These are phyloP conservation scores for Tuber borchii DNA, from an alignment of 495 filamentous ascomycete genomes.

Conservation along the genomic window DNA sequence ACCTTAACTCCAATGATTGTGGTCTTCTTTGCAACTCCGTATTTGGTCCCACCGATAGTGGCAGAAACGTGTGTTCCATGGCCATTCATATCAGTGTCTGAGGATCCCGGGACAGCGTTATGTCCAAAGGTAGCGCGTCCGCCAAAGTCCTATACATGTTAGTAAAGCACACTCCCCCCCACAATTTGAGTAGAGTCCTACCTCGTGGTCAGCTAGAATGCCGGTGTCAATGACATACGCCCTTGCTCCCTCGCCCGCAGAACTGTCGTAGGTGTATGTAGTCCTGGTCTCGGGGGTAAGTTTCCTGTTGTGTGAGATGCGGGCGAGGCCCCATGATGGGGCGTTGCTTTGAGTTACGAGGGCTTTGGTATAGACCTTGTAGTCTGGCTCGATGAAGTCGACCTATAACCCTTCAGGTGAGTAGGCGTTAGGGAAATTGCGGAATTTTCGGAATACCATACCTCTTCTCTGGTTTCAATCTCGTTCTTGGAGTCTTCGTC, in stretches of 20 bases:
- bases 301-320: slow-evolving; percentile 50
- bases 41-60: slow-evolving; percentile 58
- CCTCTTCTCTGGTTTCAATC: slow-evolving; percentile 42
- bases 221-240: slow-evolving; percentile 39
- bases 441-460: slow-evolving; percentile 38
- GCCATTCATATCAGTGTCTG: slow-evolving; percentile 51
- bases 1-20: slow-evolving; percentile 63
- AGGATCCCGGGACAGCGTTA: slow-evolving; percentile 46
- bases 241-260: slow-evolving; percentile 50
- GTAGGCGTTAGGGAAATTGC: background rate
- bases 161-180: background rate
- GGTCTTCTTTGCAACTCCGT: slow-evolving; percentile 62
- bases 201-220: slow-evolving; percentile 22
- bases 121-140: slow-evolving; percentile 54
- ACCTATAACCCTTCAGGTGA: slow-evolving; percentile 36
- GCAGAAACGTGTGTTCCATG: slow-evolving; percentile 67
- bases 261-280: slow-evolving; percentile 54
- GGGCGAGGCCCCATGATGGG: slow-evolving; percentile 54
- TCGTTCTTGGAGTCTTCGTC: slow-evolving; percentile 41
- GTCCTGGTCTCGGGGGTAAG: slow-evolving; percentile 46
- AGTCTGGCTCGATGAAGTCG: slow-evolving; percentile 48
- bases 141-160: slow-evolving; percentile 45
- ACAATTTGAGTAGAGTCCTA: background rate
- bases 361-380: slow-evolving; percentile 43
- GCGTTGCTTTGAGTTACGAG: slow-evolving; percentile 47